A percentile compares a stretch with the other conserved stretches of the same genome.
Conservation (phyloP, 2,329 filamentous ascomycete genomes). For the Metarhizium humberi region DNA sequence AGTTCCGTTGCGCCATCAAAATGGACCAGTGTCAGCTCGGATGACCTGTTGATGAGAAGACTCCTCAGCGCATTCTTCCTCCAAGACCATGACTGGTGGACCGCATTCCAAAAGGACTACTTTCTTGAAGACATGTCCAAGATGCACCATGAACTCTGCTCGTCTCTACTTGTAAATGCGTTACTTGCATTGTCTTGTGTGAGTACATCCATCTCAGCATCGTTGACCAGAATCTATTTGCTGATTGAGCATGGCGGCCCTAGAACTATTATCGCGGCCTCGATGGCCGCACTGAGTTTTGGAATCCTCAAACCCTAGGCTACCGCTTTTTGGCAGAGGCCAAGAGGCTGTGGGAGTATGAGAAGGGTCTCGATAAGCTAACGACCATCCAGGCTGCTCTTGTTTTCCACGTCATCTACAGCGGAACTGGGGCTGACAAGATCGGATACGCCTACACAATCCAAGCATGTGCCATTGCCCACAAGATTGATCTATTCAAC, state of each 20-base stretch:
- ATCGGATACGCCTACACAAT: conserved; percentile 21
- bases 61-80: conserved; percentile 16
- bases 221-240: neutral
- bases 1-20: conserved; percentile 16
- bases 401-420: conserved; percentile 20
- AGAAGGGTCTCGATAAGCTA: conserved; percentile 14
- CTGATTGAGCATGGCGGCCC: neutral
- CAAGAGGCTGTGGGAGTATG: conserved; percentile 24
- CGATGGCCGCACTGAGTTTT: conserved; percentile 20
- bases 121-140: conserved; percentile 26
- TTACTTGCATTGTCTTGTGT: conserved; percentile 23
- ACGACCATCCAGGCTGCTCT: conserved; percentile 24
- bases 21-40: conserved; percentile 23
- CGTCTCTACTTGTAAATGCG: conserved; percentile 25
- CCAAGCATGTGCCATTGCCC: conserved; percentile 20
- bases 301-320: conserved; percentile 22
- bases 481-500: conserved; percentile 18
- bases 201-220: conserved; percentile 9
- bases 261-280: conserved; percentile 20
- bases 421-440: conserved; percentile 22
- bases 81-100: conserved; percentile 22
- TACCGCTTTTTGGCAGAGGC: conserved; percentile 28
- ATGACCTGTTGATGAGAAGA: conserved; percentile 21
- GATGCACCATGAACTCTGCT: conserved; percentile 20
- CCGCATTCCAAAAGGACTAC: conserved; percentile 24